A percentile compares a stretch with the other conserved stretches of the same genome.
These are phyloP conservation scores for Symbiodinium natans DNA, from an alignment of 73 alveolate species.

Conservation along the genomic window DNA sequence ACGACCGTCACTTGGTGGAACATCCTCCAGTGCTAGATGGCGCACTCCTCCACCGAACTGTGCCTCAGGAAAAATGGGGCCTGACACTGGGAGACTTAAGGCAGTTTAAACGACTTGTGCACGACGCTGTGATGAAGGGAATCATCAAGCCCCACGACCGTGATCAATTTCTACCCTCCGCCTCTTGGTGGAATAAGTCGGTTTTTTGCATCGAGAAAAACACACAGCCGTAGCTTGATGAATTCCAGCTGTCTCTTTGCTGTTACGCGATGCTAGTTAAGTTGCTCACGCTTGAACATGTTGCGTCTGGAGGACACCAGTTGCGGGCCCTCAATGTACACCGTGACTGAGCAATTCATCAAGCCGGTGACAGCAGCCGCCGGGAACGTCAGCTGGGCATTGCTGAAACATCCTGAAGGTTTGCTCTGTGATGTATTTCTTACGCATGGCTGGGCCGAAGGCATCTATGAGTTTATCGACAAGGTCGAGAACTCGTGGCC, in stretches of 20 bases:
- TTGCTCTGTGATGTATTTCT: not conserved
- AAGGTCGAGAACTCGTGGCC: not conserved
- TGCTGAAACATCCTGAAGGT: not conserved
- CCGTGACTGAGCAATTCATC: not conserved
- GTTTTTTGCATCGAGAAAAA: too few relatives aligned
- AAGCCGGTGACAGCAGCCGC: not conserved
- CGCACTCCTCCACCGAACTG: slow-evolving; percentile 38
- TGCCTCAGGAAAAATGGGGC: slow-evolving; percentile 29
- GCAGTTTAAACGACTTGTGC: slow-evolving; percentile 37
- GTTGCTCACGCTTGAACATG: too few relatives aligned
- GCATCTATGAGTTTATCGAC: not conserved
- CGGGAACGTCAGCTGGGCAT: not conserved
- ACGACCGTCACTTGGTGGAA: not conserved
- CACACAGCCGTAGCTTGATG: too few relatives aligned
- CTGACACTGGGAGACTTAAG: slow-evolving; percentile 33
- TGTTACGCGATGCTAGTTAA: too few relatives aligned
- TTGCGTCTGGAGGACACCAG: not conserved
- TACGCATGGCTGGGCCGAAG: not conserved
- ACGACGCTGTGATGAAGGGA: not conserved
- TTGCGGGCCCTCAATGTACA: not conserved
- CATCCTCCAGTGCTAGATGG: slow-evolving; percentile 8
- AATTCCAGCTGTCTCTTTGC: too few relatives aligned
- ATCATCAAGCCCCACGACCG: slow-evolving; percentile 5
- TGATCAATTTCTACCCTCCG: not conserved
- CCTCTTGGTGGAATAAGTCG: too few relatives aligned